A percentile compares a stretch with the other conserved stretches of the same genome.
Evolutionary conservation across 768 basidiomycete genomes (phyloP).

Genomic region (Leccinellum luteum): DNA sequence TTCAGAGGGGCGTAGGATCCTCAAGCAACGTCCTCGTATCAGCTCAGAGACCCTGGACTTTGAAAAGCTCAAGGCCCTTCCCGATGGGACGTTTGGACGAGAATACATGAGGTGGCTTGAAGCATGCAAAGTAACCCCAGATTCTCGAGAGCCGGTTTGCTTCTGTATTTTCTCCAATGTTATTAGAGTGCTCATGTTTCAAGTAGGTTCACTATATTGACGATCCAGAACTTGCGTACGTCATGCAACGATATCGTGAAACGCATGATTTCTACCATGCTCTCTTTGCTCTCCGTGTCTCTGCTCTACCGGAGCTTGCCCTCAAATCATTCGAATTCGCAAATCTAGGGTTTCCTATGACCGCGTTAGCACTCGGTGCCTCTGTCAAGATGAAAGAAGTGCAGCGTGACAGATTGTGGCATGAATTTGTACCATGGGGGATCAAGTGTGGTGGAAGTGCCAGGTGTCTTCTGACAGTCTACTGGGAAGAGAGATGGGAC

Average conservation of each 20-base stretch:
- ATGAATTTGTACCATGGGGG: constrained; percentile 93
- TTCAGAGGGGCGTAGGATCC: constrained; percentile 78
- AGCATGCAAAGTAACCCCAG: constrained; percentile 85
- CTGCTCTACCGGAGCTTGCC: constrained; percentile 87
- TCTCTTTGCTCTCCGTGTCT: constrained; percentile 83
- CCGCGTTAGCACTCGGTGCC: constrained; percentile 68
- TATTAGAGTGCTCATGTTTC: background rate
- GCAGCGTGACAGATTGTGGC: constrained; percentile 58
- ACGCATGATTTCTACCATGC: constrained; percentile 98
- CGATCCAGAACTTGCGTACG: constrained; percentile 94
- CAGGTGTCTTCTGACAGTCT: constrained; percentile 79
- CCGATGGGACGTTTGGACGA: constrained; percentile 80
- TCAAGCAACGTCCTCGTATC: constrained; percentile 81
- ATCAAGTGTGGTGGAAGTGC: constrained; percentile 76
- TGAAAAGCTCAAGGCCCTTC: constrained; percentile 57
- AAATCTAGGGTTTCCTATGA: constrained; percentile 88
- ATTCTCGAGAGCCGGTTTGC: constrained; percentile 85
- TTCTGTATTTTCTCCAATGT: background rate
- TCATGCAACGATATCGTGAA: constrained; percentile 97
- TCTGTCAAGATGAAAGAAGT: constrained; percentile 34
- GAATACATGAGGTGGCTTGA: constrained; percentile 91
- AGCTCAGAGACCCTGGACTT: constrained; percentile 76
- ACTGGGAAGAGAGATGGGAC: constrained; percentile 95
- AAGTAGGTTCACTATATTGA: constrained; percentile 88
- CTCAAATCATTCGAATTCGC: constrained; percentile 94